These are phyloP conservation scores for Flaveria sonorensis DNA, from an alignment of 129 eudicot species.

Conservation along the genomic window DNA sequence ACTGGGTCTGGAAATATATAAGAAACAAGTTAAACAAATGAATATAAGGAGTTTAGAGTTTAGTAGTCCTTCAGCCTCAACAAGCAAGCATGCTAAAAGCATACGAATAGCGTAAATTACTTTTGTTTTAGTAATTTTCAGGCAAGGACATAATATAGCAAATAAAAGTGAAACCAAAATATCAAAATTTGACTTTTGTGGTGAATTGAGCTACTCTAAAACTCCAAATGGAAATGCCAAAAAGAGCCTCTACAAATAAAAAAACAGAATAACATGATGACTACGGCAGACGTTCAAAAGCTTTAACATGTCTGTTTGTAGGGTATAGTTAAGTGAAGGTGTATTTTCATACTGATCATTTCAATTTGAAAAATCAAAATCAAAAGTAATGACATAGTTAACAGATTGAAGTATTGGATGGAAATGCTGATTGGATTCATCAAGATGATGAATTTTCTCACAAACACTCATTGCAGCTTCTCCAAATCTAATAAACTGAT, in stretches of 20 bases:
- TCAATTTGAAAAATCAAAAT: background rate
- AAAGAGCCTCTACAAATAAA: background rate
- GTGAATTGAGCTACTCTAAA: constrained; percentile 14
- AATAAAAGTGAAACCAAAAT: constrained; percentile 4
- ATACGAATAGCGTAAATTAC: background rate
- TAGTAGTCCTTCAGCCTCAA: constrained; percentile 12
- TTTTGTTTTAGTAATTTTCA: background rate
- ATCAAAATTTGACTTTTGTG: background rate
- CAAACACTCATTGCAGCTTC: background rate
- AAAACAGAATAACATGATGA: background rate
- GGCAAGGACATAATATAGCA: background rate
- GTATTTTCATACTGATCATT: background rate
- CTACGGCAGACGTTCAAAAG: no score
- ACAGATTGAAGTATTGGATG: background rate
- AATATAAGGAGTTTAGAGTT: background rate
- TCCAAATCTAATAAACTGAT: background rate
- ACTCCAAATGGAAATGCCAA: constrained; percentile 10
- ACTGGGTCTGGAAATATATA: background rate
- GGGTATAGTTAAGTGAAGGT: background rate
- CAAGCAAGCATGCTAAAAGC: background rate
- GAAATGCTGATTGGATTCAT: background rate
- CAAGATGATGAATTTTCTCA: background rate
- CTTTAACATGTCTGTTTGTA: background rate
- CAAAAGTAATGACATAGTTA: background rate
- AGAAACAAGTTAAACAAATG: background rate